Percentiles rank a stretch among this genome's conserved stretches.
phyloP scores from a whole-genome alignment of 2,329 filamentous ascomycete species.

The Madurella fahalii region DNA sequence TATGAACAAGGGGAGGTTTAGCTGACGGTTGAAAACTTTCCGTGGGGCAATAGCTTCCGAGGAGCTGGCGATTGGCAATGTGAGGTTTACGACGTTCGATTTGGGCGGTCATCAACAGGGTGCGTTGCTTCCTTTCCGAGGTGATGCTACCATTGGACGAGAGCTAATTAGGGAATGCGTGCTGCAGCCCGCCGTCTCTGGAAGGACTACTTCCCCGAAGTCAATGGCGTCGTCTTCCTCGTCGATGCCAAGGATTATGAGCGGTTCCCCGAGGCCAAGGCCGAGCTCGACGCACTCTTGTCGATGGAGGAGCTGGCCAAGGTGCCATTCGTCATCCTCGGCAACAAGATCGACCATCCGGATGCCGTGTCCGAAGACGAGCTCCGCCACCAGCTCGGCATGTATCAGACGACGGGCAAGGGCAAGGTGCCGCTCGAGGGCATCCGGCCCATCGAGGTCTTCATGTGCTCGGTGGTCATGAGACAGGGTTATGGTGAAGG shows the following conservation, averaged over 20 bases:
- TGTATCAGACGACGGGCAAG: conserved; percentile 96
- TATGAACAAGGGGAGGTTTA: neutral
- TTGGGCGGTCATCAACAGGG: conserved; percentile 91
- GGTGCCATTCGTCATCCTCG: conserved; percentile 92
- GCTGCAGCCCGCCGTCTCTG: conserved; percentile 76
- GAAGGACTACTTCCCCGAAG: conserved; percentile 97
- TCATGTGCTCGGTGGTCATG: conserved; percentile 99
- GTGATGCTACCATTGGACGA: neutral
- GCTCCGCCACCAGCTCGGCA: conserved; percentile 81
- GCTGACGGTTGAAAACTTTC: conserved; percentile 12
- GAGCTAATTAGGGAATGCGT: neutral
- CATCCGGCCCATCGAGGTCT: conserved; percentile 92
- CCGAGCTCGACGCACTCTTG: conserved; percentile 90
- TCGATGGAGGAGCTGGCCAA: conserved; percentile 95
- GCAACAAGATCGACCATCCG: conserved; percentile 99
- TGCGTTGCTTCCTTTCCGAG: conserved; percentile 35
- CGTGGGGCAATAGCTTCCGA: conserved; percentile 62
- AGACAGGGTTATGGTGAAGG: conserved; percentile 90
- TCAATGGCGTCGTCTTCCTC: conserved; percentile 94
- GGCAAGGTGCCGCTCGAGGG: conserved; percentile 86
- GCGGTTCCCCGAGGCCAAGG: conserved; percentile 90
- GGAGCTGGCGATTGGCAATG: conserved; percentile 87
- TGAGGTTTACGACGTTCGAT: conserved; percentile 93
- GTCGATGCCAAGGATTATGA: conserved; percentile 97
- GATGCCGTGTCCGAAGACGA: conserved; percentile 95